A percentile compares a stretch with the other conserved stretches of the same genome.
Evolutionary conservation across 2,329 filamentous ascomycete species (phyloP).

Genomic region (Domatiomyces catenatus): DNA sequence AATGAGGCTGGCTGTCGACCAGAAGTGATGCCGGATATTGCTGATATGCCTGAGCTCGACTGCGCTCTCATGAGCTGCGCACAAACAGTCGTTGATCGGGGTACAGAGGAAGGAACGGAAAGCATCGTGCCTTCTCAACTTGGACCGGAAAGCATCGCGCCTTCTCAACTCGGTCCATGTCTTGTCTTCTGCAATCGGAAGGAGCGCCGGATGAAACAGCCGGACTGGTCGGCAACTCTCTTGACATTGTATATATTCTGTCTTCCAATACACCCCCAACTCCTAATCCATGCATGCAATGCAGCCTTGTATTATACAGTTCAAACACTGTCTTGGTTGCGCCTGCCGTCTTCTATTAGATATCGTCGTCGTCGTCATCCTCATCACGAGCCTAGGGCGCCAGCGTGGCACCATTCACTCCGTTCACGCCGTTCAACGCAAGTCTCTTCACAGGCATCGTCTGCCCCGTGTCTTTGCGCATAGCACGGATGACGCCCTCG

Average conservation of each 20-base stretch:
- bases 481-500: slow-evolving; percentile 45
- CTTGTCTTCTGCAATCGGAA: no score
- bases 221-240: no score
- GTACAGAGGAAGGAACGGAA: background rate
- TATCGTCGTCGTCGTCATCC: slow-evolving; percentile 18
- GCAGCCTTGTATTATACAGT: background rate
- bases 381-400: slow-evolving; percentile 24
- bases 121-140: no score
- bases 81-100: background rate
- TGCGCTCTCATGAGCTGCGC: background rate
- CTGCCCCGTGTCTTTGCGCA: slow-evolving; percentile 27
- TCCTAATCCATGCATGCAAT: background rate
- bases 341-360: background rate
- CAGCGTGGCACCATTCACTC: slow-evolving; percentile 21
- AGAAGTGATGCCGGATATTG: background rate
- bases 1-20: no score
- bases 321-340: background rate
- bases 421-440: background rate
- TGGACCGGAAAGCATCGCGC: no score
- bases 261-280: background rate
- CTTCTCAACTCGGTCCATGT: no score
- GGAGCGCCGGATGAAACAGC: no score
- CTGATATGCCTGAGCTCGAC: background rate
- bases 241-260: background rate
- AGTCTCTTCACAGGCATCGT: background rate